Conservation (phyloP, 805 yeast species). For the Isabelozyma rhagii region DNA sequence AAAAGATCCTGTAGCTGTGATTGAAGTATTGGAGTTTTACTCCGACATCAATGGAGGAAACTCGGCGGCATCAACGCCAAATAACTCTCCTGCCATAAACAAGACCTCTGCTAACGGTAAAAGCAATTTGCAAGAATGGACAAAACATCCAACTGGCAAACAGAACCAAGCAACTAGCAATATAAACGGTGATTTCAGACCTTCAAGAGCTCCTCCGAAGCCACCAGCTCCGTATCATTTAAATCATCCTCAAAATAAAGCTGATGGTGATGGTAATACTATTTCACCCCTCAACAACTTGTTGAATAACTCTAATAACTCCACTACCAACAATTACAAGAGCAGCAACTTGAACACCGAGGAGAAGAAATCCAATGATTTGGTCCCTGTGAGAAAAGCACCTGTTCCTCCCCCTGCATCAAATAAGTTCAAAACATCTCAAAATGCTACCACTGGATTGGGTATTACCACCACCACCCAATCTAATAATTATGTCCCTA, state of each 20-base stretch:
- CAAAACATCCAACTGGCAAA: conserved; percentile 20
- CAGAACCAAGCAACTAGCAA: conserved; percentile 6
- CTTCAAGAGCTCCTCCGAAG: conserved; percentile 40
- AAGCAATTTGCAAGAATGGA: conserved; percentile 41
- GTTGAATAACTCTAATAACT: conserved; percentile 17
- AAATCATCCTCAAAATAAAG: conserved; percentile 13
- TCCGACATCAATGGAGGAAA: conserved; percentile 44
- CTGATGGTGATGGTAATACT: conserved; percentile 7
- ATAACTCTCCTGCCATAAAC: conserved; percentile 19
- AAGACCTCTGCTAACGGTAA: conserved; percentile 10
- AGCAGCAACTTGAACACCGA: conserved; percentile 3
- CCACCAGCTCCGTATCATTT: conserved; percentile 43
- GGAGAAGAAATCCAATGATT: conserved; percentile 14
- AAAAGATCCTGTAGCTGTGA: conserved; percentile 62
- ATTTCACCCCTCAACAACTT: conserved; percentile 34
- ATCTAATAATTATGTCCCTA: conserved; percentile 5
- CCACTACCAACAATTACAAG: conserved; percentile 1
- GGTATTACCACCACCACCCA: conserved; percentile 19
- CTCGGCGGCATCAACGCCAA: conserved; percentile 25
- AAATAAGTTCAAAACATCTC: not conserved
- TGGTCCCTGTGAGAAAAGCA: conserved; percentile 52
- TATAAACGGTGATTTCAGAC: conserved; percentile 21
- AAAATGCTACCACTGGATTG: conserved; percentile 16
- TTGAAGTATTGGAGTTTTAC: conserved; percentile 58
- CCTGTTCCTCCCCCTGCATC: conserved; percentile 48